These are phyloP conservation scores for Pilasporangium apinafurcum DNA, from an alignment of 352 stramenopile genomes.

Conservation along the genomic window DNA sequence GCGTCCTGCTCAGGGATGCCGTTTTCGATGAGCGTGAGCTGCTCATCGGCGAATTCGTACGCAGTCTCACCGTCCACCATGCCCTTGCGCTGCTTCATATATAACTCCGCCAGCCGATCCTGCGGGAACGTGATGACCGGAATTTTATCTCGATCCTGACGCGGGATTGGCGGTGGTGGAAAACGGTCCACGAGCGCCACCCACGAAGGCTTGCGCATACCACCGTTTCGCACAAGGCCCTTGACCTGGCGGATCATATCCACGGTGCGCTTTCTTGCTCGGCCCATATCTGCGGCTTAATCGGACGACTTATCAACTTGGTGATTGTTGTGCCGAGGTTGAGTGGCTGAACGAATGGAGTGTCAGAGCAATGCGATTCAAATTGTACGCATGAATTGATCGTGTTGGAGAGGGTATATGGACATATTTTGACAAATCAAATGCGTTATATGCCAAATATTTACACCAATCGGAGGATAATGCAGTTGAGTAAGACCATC, in stretches of 20 bases:
- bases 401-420: no score
- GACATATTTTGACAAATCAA: no score
- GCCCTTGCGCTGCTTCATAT: conserved; percentile 67
- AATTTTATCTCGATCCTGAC: conserved; percentile 66
- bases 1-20: conserved; percentile 75
- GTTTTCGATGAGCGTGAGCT: conserved; percentile 81
- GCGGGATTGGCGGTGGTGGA: conserved; percentile 64
- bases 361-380: no score
- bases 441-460: no score
- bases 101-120: conserved; percentile 77
- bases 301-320: neutral
- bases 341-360: no score
- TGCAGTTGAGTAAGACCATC: no score
- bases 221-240: conserved; percentile 70
- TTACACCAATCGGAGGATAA: no score
- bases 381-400: no score
- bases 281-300: conserved; percentile 49
- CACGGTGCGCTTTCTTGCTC: conserved; percentile 68
- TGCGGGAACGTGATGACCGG: conserved; percentile 81
- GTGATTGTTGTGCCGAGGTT: neutral
- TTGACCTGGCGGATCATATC: conserved; percentile 78
- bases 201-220: conserved; percentile 67
- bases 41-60: conserved; percentile 84
- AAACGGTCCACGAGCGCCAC: conserved; percentile 72
- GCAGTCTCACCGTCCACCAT: conserved; percentile 72